Evolutionary conservation across 129 eudicot genomes (phyloP), one percentile per base, ranked within the genome.

Genomic region (Ambrosia trifida): DNA sequence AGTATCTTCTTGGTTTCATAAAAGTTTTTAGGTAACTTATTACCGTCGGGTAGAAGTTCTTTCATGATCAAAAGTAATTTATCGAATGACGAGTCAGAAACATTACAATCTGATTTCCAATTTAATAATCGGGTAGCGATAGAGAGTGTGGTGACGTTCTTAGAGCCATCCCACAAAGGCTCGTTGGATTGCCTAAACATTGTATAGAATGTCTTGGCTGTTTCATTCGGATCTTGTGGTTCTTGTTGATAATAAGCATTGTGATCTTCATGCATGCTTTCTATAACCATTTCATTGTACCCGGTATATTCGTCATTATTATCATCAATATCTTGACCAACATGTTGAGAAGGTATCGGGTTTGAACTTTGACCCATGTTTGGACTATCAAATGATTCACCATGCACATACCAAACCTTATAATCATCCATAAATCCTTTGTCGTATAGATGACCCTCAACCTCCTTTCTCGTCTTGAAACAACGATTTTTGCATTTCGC

Each of bases 81-180:
- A 50, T 50, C 20, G 16, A 50, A 50, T 5, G 24, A 3, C 7
- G 56, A n/a, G 20, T 50, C 60, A 0, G 31, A 20, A 17, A 53
- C 12, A 53, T 53, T 53, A 53, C 60, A 53, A 18, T 53, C 60
- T 7, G 60, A 53, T 20, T 53, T 53, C 60, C 32, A 53, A 9
- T 49, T 13, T 16, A 49, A 49, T 49, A 49, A n/a, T 14, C 7
- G 3, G 19, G 54, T 49, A 18, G 19, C 54, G 7, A 7, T 14
- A 4, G 54, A 49, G 19, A 49, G 54, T 14, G 54, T 49, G 1
- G 1, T 13, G n/a, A 16, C 19, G 19, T 49, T 49, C n/a, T 49
- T 49, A n/a, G 54, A 14, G 19, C 54, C 54, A 5, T 16, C 54
- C 5, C 7, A 49, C 54, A 46, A 46, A 46, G 52, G 52, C 4